Evolutionary conservation across 2,329 filamentous ascomycete genomes (phyloP).

Genomic region (Chalaropsis thielavioides): DNA sequence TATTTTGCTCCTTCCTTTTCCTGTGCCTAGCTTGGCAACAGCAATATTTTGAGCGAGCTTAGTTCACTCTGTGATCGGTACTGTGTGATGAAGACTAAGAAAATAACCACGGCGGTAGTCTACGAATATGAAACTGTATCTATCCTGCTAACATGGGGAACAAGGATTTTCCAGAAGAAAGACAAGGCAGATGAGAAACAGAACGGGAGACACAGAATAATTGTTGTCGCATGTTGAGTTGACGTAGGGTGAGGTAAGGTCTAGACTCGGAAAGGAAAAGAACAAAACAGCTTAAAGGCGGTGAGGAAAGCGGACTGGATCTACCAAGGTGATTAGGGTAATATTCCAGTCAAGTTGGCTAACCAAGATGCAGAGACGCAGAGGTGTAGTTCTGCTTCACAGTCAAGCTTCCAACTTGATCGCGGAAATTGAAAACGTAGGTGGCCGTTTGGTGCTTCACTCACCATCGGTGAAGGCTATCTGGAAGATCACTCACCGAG

Average conservation of each 20-base stretch:
- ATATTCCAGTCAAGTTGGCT: not conserved
- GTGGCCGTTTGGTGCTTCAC: not conserved
- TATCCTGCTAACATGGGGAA: not conserved
- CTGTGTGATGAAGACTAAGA: not conserved
- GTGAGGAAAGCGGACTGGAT: not conserved
- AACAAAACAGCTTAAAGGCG: not conserved
- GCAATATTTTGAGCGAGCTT: not conserved
- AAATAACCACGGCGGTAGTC: not conserved
- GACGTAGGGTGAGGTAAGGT: too few relatives aligned
- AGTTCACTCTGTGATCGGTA: not conserved
- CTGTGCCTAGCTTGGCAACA: not conserved
- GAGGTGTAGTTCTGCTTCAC: not conserved
- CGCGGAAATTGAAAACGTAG: not conserved
- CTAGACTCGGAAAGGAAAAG: too few relatives aligned
- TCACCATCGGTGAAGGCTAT: not conserved
- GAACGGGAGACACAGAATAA: not conserved
- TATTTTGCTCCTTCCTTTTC: not conserved
- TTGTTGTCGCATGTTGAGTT: too few relatives aligned
- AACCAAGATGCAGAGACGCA: not conserved
- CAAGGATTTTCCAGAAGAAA: not conserved
- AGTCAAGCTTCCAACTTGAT: too few relatives aligned
- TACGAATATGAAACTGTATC: not conserved
- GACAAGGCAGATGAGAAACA: not conserved
- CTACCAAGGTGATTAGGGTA: not conserved
- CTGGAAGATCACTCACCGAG: slow-evolving; percentile 2